Evolutionary conservation across 495 filamentous ascomycete genomes (phyloP), one percentile per base, ranked within the genome.

Genomic region (Hyaloscypha hepaticicola): DNA sequence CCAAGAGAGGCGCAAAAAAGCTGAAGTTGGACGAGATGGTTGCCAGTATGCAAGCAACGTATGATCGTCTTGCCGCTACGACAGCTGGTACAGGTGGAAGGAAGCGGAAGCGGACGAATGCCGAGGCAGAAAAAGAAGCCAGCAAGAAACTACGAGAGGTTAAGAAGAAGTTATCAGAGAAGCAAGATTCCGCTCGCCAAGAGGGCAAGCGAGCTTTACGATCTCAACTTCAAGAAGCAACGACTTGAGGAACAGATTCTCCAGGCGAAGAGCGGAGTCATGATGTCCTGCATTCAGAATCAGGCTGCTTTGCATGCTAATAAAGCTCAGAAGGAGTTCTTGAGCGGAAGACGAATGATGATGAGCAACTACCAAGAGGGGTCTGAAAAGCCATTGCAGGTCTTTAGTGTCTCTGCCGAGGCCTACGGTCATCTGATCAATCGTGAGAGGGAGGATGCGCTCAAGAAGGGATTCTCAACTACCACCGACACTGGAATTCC

Each of bases 401-500:
- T 67, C 2, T 67, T 67, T 21, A 55, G 56, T 26, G 55, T 61
- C 24, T 31, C 65, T 27, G 12, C 65, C 24, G 53, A 12, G 0
- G 0, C 50, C 6, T 67, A 55, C 34, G 24, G 11, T 11, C 50
- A 7, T 7, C 0, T 25, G 1, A 6, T 25, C 1, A 24, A 26
- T 3, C n/a, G 50, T 0, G 2, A 45, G 19, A 0, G 38, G 0
- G 2, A 45, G 0, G 50, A 24, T 3, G 25, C 50, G 0, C 1
- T 6, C 0, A 25, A 8, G 0, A 24, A 19, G 12, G 60, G 60
- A 19, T 67, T 67, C 31, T 55, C 56, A 2, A 55, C 27, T 31
- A 48, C 11, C 1, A 22, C 45, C 4, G 60, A 63, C 19, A 67
- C 65, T 16, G 55, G 34, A 5, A 56, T 67, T 33, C 60, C 55